Conservation (phyloP, 1,139 yeast genomes). For the Eremothecium gossypii region DNA sequence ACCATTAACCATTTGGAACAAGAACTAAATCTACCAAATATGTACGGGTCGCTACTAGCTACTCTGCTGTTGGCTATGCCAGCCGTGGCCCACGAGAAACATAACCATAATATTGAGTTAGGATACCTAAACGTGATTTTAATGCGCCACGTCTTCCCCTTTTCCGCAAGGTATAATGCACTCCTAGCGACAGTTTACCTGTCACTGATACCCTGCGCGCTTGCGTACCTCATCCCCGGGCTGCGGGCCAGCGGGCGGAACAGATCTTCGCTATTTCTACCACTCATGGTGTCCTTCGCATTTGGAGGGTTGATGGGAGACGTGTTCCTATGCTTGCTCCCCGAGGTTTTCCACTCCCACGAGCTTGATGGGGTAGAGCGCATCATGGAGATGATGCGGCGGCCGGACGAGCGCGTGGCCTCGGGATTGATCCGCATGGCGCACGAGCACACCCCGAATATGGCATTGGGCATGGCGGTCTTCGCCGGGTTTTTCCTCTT, state of each 20-base stretch:
- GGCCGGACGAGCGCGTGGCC: conserved; percentile 30
- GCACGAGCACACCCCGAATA: conserved; percentile 27
- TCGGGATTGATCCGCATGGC: conserved; percentile 15
- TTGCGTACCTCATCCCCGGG: conserved; percentile 45
- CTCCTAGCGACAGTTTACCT: conserved; percentile 52
- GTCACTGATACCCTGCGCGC: conserved; percentile 52
- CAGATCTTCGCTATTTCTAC: conserved; percentile 39
- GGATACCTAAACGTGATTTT: not conserved
- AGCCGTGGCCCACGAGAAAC: conserved; percentile 1
- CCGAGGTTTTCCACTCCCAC: conserved; percentile 33
- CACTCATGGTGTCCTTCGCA: conserved; percentile 54
- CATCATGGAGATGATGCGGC: conserved; percentile 36
- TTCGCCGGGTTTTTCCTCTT: conserved; percentile 50
- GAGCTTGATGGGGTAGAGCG: conserved; percentile 1
- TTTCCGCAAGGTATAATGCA: conserved; percentile 38
- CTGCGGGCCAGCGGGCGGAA: conserved; percentile 23
- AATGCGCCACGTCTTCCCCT: conserved; percentile 11
- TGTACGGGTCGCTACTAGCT: not conserved
- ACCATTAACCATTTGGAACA: too few species aligned
- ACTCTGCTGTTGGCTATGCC: not conserved
- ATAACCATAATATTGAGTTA: not conserved
- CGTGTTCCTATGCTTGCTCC: conserved; percentile 54
- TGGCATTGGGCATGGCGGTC: conserved; percentile 37
- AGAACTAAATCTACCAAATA: not conserved
- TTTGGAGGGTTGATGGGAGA: conserved; percentile 65